Base-by-base conservation (phyloP, 805 yeast genomes). In the Citeromyces matritensis region DNA sequence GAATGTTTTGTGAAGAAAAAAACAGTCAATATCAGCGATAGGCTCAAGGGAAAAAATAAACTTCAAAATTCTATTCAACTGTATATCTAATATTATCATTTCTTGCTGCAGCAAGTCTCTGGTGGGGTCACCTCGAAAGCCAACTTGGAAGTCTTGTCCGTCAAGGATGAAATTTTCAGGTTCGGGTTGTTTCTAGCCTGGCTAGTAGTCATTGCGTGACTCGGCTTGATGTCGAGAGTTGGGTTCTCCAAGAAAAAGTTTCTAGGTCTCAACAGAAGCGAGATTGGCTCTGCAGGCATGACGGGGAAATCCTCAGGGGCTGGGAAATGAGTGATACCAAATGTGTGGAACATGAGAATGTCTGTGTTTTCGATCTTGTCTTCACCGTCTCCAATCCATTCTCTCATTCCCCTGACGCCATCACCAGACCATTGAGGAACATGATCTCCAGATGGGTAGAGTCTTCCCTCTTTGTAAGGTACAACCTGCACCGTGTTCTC, bases 241-340 rank as follows among this genome's bases (percentile, higher is more conserved):
- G 93, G 91, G 53, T 79, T 80, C 51, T 75, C 81, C 29, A 63
- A 56, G 65, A 80, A 80, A 60, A 80, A 73, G 55, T 80, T 73
- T 51, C 88, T 65, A 43, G 91, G 91, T 54, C 86, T 69, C 49
- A 80, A 60, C 58, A 75, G 59, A 42, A 80, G 60, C 37, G 77
- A 70, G 45, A 80, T 74, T 45, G 83, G 79, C 57, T 80, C 93
- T 31, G 84, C 78, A 30, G 91, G 91, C 91, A 80, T 80, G 40
- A 80, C 69, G 35, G 91, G 91, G 76, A 79, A 80, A 54, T 80
- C 93, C 59, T 80, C 91, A 37, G 91, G 88, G 9, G 86, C 76
- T 37, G 93, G 93, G 69, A 79, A 75, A 51, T 80, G 93, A 23
- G 88, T 73, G 42, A 80, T 70, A 45, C 91, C 91, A 46, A 81